Evolutionary conservation across 352 stramenopile species (phyloP).

Genomic region (Pythium vanterpoolii): DNA sequence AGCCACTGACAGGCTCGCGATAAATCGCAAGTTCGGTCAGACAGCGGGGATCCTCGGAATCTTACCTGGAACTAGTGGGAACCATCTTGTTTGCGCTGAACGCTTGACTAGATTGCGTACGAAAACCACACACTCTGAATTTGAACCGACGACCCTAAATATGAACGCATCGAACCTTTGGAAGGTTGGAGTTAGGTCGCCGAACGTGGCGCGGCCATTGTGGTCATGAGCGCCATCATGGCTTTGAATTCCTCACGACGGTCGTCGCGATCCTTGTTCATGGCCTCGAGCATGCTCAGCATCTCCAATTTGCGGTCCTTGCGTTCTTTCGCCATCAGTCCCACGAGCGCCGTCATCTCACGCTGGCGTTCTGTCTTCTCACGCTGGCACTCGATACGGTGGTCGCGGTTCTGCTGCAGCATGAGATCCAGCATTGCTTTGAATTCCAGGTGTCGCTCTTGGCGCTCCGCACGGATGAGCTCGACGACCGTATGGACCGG

Average conservation of each 20-base stretch:
- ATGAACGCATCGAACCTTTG: neutral
- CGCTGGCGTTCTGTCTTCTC: conserved; percentile 9
- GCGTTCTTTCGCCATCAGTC: conserved; percentile 7
- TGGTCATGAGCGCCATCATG: conserved; percentile 16
- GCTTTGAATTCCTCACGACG: conserved; percentile 10
- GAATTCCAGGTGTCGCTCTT: conserved; percentile 11
- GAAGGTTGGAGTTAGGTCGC: neutral
- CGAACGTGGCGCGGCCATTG: neutral
- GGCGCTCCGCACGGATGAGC: neutral
- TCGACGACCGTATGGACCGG: neutral
- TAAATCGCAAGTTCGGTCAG: neutral
- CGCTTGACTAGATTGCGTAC: too few species aligned
- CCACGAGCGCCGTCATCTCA: conserved; percentile 8
- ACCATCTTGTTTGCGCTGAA: too few species aligned
- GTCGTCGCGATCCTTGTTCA: conserved; percentile 16
- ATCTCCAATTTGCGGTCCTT: conserved; percentile 14
- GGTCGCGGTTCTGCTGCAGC: conserved; percentile 12
- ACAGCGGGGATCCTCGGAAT: neutral
- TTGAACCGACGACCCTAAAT: neutral
- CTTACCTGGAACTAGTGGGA: neutral
- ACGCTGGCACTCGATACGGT: conserved; percentile 11
- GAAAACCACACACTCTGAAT: neutral
- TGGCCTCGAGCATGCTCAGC: conserved; percentile 1
- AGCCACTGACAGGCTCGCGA: too few species aligned
- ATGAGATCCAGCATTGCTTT: conserved; percentile 12